Evolutionary conservation across 2,329 filamentous ascomycete species (phyloP).

Genomic region (Monosporascus cannonballus): DNA sequence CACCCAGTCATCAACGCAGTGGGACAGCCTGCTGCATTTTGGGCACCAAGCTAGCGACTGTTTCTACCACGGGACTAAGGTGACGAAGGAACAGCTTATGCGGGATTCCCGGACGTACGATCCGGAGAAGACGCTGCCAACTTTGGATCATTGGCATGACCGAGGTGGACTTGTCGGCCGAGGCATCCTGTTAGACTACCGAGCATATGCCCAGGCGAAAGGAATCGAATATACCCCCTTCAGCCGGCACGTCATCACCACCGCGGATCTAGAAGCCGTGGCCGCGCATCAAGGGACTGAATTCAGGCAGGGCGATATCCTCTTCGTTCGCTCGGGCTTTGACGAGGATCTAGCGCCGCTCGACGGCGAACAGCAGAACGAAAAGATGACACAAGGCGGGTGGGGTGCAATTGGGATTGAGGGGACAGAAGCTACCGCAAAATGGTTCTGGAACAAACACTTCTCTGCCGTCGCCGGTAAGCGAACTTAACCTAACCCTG

Average conservation of each 20-base stretch:
- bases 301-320: constrained; percentile 46
- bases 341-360: constrained; percentile 31
- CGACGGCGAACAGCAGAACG: constrained; percentile 13
- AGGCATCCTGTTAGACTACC: constrained; percentile 48
- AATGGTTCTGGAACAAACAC: constrained; percentile 52
- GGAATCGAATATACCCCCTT: constrained; percentile 33
- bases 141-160: constrained; percentile 6
- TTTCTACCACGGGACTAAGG: constrained; percentile 2
- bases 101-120: not conserved
- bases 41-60: constrained; percentile 1
- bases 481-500: too few species aligned
- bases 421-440: constrained; percentile 39
- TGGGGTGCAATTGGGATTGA: constrained; percentile 38
- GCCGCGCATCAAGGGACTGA: constrained; percentile 35
- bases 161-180: constrained; percentile 42
- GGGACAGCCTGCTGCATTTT: constrained; percentile 7
- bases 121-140: constrained; percentile 1
- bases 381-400: constrained; percentile 16
- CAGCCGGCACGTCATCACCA: constrained; percentile 34
- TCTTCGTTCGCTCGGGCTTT: constrained; percentile 47
- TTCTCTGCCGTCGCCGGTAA: constrained; percentile 49
- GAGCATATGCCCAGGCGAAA: constrained; percentile 34
- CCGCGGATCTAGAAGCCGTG: constrained; percentile 36
- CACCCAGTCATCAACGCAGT: constrained; percentile 8
- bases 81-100: constrained; percentile 2